A percentile compares a stretch with the other conserved stretches of the same genome.
These are phyloP conservation scores for Trichoderma brevicompactum DNA, from an alignment of 2,329 filamentous ascomycete species.

Conservation along the genomic window DNA sequence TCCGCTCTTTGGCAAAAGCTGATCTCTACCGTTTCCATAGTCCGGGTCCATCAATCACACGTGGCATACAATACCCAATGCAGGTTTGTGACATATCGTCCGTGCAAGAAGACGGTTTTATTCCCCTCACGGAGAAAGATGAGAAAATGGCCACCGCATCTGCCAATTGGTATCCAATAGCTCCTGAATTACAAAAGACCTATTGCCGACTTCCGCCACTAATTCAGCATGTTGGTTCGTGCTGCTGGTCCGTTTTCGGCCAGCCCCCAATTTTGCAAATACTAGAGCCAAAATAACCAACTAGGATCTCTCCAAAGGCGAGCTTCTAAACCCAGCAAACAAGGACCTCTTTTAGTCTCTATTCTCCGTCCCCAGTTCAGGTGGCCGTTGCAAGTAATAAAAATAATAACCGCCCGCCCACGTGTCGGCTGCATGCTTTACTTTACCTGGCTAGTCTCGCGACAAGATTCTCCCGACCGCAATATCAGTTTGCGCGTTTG, in stretches of 20 bases:
- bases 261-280: not conserved
- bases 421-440: slow-evolving; percentile 3
- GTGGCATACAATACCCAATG: too few relatives aligned
- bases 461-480: not conserved
- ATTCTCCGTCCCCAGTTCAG: not conserved
- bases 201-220: not conserved
- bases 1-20: not conserved
- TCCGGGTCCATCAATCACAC: not conserved
- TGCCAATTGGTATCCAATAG: not conserved
- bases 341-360: not conserved
- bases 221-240: not conserved
- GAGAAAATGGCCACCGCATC: not conserved
- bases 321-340: not conserved
- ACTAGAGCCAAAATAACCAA: not conserved
- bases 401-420: not conserved
- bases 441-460: not conserved
- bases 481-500: not conserved
- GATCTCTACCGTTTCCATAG: not conserved
- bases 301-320: too few relatives aligned
- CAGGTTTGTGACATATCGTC: too few relatives aligned
- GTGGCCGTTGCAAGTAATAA: not conserved
- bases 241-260: slow-evolving; percentile 1
- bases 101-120: not conserved
- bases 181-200: not conserved
- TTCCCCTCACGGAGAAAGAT: too few relatives aligned